These are phyloP conservation scores for Saturnispora silvae DNA, from an alignment of 805 yeast genomes.

Conservation along the genomic window DNA sequence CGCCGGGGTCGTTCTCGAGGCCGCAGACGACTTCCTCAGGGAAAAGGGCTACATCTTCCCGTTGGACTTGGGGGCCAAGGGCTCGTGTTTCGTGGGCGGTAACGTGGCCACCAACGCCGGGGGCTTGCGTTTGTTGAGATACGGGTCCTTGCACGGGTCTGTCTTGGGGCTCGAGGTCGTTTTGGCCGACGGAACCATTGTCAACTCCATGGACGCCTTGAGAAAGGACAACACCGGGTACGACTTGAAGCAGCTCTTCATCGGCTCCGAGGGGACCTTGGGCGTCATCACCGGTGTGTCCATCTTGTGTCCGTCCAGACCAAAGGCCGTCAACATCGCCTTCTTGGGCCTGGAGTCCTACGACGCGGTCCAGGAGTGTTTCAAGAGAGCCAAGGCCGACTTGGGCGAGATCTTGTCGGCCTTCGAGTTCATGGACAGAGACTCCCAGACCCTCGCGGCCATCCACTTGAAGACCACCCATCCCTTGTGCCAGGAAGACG, in stretches of 20 bases:
- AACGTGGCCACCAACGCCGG: slow-evolving; percentile 95
- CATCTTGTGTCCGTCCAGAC: slow-evolving; percentile 80
- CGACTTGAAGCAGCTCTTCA: slow-evolving; percentile 83
- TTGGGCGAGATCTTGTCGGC: slow-evolving; percentile 83
- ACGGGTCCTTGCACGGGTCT: slow-evolving; percentile 87
- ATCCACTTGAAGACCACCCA: slow-evolving; percentile 49
- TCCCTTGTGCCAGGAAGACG: slow-evolving; percentile 59
- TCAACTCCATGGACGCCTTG: slow-evolving; percentile 71
- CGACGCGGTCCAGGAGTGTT: slow-evolving; percentile 76
- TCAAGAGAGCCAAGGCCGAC: slow-evolving; percentile 66
- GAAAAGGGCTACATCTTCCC: slow-evolving; percentile 89
- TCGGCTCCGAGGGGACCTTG: slow-evolving; percentile 89
- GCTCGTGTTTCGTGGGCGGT: slow-evolving; percentile 94
- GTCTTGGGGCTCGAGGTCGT: slow-evolving; percentile 89
- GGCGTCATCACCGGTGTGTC: slow-evolving; percentile 89
- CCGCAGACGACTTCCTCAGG: slow-evolving; percentile 66
- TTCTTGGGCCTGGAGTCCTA: slow-evolving; percentile 73
- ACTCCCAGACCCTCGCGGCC: slow-evolving; percentile 54
- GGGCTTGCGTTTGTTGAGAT: slow-evolving; percentile 76
- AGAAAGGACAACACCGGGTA: slow-evolving; percentile 95
- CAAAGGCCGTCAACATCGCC: slow-evolving; percentile 78
- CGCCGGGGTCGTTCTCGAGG: slow-evolving; percentile 83
- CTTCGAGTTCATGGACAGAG: slow-evolving; percentile 85
- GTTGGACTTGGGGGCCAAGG: slow-evolving; percentile 90
- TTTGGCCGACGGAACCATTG: slow-evolving; percentile 78